These are phyloP conservation scores for Nemophila menziesii DNA, from an alignment of 257 asterid genomes.

Conservation along the genomic window DNA sequence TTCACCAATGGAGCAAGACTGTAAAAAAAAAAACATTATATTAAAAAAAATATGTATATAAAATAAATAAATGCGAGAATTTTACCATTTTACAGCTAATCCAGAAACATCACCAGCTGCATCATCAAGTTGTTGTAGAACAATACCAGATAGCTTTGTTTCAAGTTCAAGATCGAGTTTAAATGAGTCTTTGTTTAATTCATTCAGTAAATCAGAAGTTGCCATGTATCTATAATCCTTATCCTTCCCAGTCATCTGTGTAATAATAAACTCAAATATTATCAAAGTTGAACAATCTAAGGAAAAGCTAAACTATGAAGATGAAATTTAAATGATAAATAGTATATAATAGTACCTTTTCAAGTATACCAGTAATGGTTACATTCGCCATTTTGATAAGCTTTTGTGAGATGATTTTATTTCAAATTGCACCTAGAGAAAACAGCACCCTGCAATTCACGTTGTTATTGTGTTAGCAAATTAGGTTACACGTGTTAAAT, in stretches of 20 bases:
- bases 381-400: constrained; percentile 34
- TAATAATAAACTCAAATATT: constrained; percentile 6
- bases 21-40: neutral
- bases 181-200: constrained; percentile 80
- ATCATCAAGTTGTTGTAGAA: constrained; percentile 95
- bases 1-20: constrained; percentile 61
- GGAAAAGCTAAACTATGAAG: constrained; percentile 1
- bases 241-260: constrained; percentile 99
- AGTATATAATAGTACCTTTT: constrained; percentile 44
- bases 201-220: constrained; percentile 93
- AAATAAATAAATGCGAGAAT: neutral
- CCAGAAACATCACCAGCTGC: constrained; percentile 99
- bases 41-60: neutral
- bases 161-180: constrained; percentile 79
- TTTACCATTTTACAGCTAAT: constrained; percentile 93
- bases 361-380: constrained; percentile 51
- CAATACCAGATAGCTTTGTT: constrained; percentile 58
- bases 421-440: constrained; percentile 15
- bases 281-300: neutral
- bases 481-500: too few species aligned
- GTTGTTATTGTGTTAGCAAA: too few species aligned
- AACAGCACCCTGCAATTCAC: constrained; percentile 8
- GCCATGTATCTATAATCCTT: constrained; percentile 99
- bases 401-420: neutral
- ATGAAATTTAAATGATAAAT: constrained; percentile 4